These are phyloP conservation scores for Davidsoniella australis DNA, from an alignment of 2,329 filamentous ascomycete genomes.

Conservation along the genomic window DNA sequence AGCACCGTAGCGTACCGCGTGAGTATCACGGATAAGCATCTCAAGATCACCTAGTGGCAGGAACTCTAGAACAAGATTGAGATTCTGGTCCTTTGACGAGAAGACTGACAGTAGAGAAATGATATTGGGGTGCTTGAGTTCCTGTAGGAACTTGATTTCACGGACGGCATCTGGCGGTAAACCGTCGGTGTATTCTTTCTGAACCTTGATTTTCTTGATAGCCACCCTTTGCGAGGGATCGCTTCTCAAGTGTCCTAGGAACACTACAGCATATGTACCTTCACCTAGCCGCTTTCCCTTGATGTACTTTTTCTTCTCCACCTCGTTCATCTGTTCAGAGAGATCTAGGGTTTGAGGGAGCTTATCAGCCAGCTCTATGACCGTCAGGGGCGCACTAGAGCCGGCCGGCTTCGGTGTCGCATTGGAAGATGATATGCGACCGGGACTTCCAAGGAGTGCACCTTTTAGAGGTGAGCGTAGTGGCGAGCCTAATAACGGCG, in stretches of 20 bases:
- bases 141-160: conserved; percentile 88
- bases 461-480: conserved; percentile 8
- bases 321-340: conserved; percentile 69
- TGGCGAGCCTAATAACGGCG: conserved; percentile 8
- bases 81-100: conserved; percentile 87
- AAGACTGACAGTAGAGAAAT: conserved; percentile 87
- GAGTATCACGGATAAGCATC: conserved; percentile 76
- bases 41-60: conserved; percentile 88
- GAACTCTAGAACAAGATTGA: conserved; percentile 89
- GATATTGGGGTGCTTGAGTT: conserved; percentile 88
- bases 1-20: conserved; percentile 60
- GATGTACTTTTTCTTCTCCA: conserved; percentile 74
- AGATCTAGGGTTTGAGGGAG: conserved; percentile 30
- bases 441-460: conserved; percentile 17
- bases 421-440: conserved; percentile 17
- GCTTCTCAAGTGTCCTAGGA: conserved; percentile 61
- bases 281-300: conserved; percentile 88
- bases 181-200: conserved; percentile 74
- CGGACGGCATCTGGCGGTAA: conserved; percentile 89
- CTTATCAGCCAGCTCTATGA: conserved; percentile 10
- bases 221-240: conserved; percentile 65
- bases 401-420: conserved; percentile 8
- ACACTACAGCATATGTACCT: conserved; percentile 94
- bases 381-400: neutral
- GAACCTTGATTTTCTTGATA: conserved; percentile 84